These are phyloP conservation scores for Alternaria longipes DNA, from an alignment of 2,329 filamentous ascomycete genomes.

Conservation along the genomic window DNA sequence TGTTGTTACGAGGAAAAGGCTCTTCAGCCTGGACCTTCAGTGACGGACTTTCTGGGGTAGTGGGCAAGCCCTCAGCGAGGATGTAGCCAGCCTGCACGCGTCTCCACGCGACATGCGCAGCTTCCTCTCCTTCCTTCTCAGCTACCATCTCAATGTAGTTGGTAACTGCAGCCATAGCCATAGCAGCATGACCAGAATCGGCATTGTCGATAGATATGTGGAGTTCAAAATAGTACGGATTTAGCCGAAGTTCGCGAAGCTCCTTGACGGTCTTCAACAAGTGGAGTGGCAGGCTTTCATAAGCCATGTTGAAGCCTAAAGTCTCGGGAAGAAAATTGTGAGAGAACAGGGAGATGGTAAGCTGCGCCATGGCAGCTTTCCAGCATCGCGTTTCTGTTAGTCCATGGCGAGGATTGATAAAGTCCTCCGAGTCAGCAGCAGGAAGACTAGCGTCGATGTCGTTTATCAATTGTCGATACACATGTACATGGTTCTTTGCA, in stretches of 20 bases:
- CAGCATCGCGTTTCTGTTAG: constrained; percentile 47
- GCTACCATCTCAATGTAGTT: constrained; percentile 51
- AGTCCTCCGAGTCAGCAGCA: constrained; percentile 41
- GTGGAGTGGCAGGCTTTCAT: constrained; percentile 55
- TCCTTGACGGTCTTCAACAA: constrained; percentile 55
- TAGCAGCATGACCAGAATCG: constrained; percentile 59
- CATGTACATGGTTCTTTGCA: constrained; percentile 56
- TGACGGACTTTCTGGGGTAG: constrained; percentile 31
- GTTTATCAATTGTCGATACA: constrained; percentile 48
- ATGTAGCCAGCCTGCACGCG: constrained; percentile 56
- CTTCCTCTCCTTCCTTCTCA: constrained; percentile 35
- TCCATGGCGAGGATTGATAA: constrained; percentile 37
- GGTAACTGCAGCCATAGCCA: constrained; percentile 53
- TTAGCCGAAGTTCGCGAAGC: constrained; percentile 55
- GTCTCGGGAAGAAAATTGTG: constrained; percentile 62
- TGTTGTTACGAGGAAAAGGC: constrained; percentile 19
- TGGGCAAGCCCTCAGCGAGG: constrained; percentile 43
- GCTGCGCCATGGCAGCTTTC: constrained; percentile 57
- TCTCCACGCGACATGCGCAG: constrained; percentile 52
- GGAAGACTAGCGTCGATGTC: constrained; percentile 46
- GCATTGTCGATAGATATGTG: constrained; percentile 63
- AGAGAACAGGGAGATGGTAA: constrained; percentile 60
- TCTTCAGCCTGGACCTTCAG: constrained; percentile 15
- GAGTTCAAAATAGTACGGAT: constrained; percentile 61
- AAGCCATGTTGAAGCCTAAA: constrained; percentile 62